Conservation (phyloP, 2,329 filamentous ascomycete genomes). For the Karstenula rhodostoma region DNA sequence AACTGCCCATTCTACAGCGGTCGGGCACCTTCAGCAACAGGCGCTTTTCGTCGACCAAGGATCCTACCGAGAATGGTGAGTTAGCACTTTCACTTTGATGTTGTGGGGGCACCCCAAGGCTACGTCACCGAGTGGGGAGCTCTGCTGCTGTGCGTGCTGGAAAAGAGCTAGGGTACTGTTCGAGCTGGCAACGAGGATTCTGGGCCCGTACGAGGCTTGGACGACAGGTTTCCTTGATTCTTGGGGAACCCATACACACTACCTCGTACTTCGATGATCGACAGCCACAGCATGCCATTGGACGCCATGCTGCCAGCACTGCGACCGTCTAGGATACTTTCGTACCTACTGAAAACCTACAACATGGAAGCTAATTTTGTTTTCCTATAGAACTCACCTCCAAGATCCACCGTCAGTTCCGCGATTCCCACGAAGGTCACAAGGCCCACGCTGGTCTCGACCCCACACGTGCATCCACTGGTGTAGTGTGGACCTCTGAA, state of each 20-base stretch:
- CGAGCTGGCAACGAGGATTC: not conserved
- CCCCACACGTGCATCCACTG: conserved; percentile 85
- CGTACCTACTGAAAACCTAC: not conserved
- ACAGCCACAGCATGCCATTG: not conserved
- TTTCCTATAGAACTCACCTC: conserved; percentile 73
- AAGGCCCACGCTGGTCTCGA: conserved; percentile 91
- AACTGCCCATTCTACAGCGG: conserved; percentile 40
- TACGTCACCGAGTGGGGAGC: conserved; percentile 2
- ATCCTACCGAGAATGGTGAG: conserved; percentile 48
- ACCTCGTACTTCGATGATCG: not conserved
- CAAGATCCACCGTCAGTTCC: conserved; percentile 87
- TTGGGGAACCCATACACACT: not conserved
- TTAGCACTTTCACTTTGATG: conserved; percentile 20
- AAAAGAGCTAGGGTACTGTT: not conserved
- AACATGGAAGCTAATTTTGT: conserved; percentile 1
- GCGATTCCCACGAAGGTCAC: conserved; percentile 88
- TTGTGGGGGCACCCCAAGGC: conserved; percentile 1
- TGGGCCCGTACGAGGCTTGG: not conserved
- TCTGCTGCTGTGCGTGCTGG: conserved; percentile 14
- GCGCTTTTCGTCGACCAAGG: conserved; percentile 47
- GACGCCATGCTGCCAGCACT: not conserved
- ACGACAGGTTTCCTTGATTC: not conserved
- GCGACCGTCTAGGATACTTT: not conserved
- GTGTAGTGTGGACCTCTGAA: conserved; percentile 92
- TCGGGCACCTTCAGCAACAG: conserved; percentile 37